Evolutionary conservation across 2,329 filamentous ascomycete genomes (phyloP).

Genomic region (Colletotrichum eremochloae): DNA sequence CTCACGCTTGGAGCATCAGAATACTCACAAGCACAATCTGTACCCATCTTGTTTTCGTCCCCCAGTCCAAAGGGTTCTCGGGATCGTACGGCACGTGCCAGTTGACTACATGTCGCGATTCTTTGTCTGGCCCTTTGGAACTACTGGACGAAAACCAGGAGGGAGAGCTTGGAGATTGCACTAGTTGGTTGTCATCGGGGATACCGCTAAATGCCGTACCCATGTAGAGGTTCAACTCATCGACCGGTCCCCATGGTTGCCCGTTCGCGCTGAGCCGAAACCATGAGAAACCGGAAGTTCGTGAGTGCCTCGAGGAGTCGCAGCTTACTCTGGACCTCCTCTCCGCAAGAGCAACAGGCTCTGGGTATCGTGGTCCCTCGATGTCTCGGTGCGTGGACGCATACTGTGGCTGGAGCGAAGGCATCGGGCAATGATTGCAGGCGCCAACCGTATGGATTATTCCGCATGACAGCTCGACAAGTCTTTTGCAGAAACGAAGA

Average conservation of each 20-base stretch:
- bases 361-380: slow-evolving; percentile 19
- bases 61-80: slow-evolving; percentile 22
- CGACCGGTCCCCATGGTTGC: slow-evolving; percentile 29
- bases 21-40: slow-evolving; percentile 34
- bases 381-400: background rate
- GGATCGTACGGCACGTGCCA: slow-evolving; percentile 24
- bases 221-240: slow-evolving; percentile 37
- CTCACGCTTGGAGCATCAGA: slow-evolving; percentile 29
- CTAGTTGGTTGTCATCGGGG: slow-evolving; percentile 19
- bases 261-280: slow-evolving; percentile 26
- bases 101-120: background rate
- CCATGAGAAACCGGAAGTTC: slow-evolving; percentile 35
- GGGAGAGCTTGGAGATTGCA: slow-evolving; percentile 10
- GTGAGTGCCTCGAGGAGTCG: slow-evolving; percentile 2
- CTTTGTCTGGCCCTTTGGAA: background rate
- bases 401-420: background rate
- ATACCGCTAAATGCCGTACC: slow-evolving; percentile 37
- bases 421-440: slow-evolving; percentile 4
- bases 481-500: background rate
- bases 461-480: too few relatives aligned
- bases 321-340: background rate
- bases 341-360: slow-evolving; percentile 9
- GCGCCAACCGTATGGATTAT: background rate
- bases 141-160: background rate
- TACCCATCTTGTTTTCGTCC: slow-evolving; percentile 19